Evolutionary conservation across 2,329 filamentous ascomycete genomes (phyloP).

Genomic region (Fusarium pseudonygamai): DNA sequence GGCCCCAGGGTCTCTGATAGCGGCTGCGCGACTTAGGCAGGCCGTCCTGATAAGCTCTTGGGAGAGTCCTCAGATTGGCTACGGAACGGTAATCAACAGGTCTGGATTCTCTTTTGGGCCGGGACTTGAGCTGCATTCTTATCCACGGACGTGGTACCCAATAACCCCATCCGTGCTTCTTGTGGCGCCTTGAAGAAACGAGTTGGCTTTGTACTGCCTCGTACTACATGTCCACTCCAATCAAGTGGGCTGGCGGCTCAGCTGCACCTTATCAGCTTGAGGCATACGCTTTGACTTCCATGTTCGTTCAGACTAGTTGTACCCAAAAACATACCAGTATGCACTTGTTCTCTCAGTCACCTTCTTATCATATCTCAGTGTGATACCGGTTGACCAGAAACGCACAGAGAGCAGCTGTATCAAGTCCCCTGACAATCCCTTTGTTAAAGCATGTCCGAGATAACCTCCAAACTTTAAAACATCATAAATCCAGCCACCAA

Average conservation of each 20-base stretch:
- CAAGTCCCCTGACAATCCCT: neutral
- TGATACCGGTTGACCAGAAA: neutral
- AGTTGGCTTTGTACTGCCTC: neutral
- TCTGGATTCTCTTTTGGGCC: slow-evolving; percentile 1
- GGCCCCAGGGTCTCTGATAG: slow-evolving; percentile 28
- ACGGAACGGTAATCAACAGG: neutral
- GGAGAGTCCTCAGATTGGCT: slow-evolving; percentile 24
- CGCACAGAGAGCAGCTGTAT: neutral
- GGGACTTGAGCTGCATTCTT: slow-evolving; percentile 10
- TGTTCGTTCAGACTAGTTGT: neutral
- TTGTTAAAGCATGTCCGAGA: neutral
- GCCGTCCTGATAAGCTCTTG: slow-evolving; percentile 26
- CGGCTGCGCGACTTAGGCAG: slow-evolving; percentile 2
- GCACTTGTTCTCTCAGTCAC: neutral
- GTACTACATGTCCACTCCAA: neutral
- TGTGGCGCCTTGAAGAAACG: neutral
- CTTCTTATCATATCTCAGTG: neutral
- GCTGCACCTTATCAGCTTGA: neutral
- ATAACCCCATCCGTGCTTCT: slow-evolving; percentile 25
- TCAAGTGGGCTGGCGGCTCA: neutral
- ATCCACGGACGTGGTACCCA: slow-evolving; percentile 14
- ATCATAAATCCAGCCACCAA: neutral
- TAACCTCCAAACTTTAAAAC: neutral
- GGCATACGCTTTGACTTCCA: neutral
- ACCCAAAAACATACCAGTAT: neutral